Conservation (phyloP, 371 early-diverging fungal genomes). For the Rhizopus microsporus region DNA sequence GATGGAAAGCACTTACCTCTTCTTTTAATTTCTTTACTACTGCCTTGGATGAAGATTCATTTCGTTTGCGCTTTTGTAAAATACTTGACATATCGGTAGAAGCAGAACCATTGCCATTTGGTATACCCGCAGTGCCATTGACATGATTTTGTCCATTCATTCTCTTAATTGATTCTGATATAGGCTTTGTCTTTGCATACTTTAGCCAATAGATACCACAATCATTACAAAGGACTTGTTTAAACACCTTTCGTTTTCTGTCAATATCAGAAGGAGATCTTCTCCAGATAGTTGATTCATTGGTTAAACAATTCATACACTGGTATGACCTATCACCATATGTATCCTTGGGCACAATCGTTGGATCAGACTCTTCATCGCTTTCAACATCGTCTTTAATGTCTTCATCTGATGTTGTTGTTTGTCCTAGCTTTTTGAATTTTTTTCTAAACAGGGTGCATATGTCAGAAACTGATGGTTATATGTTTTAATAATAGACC, state of each 20-base stretch:
- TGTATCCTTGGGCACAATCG: constrained; percentile 30
- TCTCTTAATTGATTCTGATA: constrained; percentile 25
- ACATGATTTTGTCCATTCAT: constrained; percentile 29
- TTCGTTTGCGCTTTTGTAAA: constrained; percentile 20
- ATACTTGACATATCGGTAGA: neutral
- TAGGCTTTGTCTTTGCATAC: constrained; percentile 61
- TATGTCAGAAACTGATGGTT: neutral
- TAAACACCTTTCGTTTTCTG: constrained; percentile 42
- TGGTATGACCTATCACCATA: constrained; percentile 30
- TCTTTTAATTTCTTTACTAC: constrained; percentile 14
- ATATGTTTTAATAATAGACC: constrained; percentile 12
- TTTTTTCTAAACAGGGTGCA: constrained; percentile 13
- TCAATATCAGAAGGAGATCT: constrained; percentile 56
- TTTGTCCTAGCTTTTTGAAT: constrained; percentile 16
- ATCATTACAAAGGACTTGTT: constrained; percentile 67
- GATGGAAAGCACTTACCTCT: neutral
- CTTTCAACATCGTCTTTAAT: constrained; percentile 9
- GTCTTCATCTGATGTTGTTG: constrained; percentile 25
- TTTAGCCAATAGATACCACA: constrained; percentile 78
- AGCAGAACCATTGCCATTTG: constrained; percentile 22
- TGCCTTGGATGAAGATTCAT: constrained; percentile 1
- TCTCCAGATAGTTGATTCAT: constrained; percentile 54
- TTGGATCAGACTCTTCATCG: constrained; percentile 32
- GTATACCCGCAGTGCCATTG: constrained; percentile 39
- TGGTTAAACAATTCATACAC: constrained; percentile 63